Evolutionary conservation across 768 basidiomycete species (phyloP).

Genomic region (Kwoniella botswanensis): DNA sequence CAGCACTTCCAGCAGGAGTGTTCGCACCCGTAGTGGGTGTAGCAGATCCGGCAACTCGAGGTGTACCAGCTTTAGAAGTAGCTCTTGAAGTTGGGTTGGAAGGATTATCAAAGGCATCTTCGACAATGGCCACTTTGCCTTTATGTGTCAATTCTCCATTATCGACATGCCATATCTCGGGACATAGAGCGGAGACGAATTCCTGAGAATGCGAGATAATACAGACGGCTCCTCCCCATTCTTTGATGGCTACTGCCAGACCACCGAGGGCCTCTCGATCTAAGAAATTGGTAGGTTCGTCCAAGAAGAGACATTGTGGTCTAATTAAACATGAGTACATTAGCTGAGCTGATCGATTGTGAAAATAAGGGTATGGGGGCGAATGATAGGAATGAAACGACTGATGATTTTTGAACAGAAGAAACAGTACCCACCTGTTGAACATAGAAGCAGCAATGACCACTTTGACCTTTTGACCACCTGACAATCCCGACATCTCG

Average conservation of each 20-base stretch:
- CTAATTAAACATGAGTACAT: conserved; percentile 5
- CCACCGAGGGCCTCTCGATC: conserved; percentile 92
- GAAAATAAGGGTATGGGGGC: neutral
- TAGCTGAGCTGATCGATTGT: neutral
- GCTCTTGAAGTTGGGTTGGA: conserved; percentile 74
- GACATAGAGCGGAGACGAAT: conserved; percentile 61
- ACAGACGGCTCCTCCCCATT: conserved; percentile 76
- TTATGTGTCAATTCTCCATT: conserved; percentile 80
- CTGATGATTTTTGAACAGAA: too few relatives aligned
- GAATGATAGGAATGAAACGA: too few relatives aligned
- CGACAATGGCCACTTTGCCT: conserved; percentile 83
- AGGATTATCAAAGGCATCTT: conserved; percentile 76
- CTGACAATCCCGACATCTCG: conserved; percentile 90
- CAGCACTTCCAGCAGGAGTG: conserved; percentile 58
- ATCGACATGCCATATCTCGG: conserved; percentile 95
- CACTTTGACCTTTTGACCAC: conserved; percentile 95
- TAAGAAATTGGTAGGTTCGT: conserved; percentile 96
- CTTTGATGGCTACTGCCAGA: conserved; percentile 88
- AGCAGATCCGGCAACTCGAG: conserved; percentile 61
- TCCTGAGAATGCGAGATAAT: conserved; percentile 90
- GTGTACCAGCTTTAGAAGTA: conserved; percentile 72
- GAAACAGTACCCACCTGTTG: conserved; percentile 66
- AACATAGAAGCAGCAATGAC: conserved; percentile 84
- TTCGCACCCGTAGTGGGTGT: conserved; percentile 68
- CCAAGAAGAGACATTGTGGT: conserved; percentile 62